These are phyloP conservation scores for Nepenthes mirabilis DNA, from an alignment of 148 eudicot genomes.

Conservation along the genomic window DNA sequence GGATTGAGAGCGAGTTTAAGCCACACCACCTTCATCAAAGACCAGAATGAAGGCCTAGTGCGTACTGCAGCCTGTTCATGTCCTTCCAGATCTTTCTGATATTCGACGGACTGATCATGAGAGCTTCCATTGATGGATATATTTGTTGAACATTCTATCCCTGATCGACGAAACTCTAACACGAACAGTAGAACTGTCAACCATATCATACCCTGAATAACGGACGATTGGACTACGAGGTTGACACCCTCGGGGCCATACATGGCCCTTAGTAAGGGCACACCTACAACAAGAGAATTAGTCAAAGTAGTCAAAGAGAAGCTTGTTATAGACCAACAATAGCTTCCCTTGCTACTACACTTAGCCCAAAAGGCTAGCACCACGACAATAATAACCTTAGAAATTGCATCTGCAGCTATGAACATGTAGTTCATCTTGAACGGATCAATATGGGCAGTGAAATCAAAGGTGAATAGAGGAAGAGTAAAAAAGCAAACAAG, in stretches of 20 bases:
- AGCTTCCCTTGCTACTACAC: constrained; percentile 52
- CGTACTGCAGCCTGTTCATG: neutral
- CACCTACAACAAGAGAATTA: constrained; percentile 63
- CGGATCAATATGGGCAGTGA: constrained; percentile 64
- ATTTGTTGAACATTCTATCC: constrained; percentile 12
- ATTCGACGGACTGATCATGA: too few relatives aligned
- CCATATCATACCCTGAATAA: constrained; percentile 61
- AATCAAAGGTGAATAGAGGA: constrained; percentile 65
- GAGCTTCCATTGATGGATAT: neutral
- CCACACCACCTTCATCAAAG: constrained; percentile 42
- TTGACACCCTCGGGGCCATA: constrained; percentile 48
- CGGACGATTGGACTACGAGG: constrained; percentile 59
- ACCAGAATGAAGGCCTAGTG: constrained; percentile 26
- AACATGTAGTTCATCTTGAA: constrained; percentile 50
- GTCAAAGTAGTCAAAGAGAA: constrained; percentile 55
- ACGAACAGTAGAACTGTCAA: constrained; percentile 42
- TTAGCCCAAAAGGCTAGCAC: constrained; percentile 60
- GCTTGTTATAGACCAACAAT: constrained; percentile 69
- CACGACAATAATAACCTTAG: constrained; percentile 47
- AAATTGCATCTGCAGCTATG: constrained; percentile 52
- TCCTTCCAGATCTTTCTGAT: constrained; percentile 30
- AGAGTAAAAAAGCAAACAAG: constrained; percentile 61
- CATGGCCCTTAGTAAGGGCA: constrained; percentile 59
- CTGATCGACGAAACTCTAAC: constrained; percentile 42
- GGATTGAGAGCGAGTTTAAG: constrained; percentile 51